These are phyloP conservation scores for Cladophialophora chaetospira DNA, from an alignment of 2,329 filamentous ascomycete species.

Conservation along the genomic window DNA sequence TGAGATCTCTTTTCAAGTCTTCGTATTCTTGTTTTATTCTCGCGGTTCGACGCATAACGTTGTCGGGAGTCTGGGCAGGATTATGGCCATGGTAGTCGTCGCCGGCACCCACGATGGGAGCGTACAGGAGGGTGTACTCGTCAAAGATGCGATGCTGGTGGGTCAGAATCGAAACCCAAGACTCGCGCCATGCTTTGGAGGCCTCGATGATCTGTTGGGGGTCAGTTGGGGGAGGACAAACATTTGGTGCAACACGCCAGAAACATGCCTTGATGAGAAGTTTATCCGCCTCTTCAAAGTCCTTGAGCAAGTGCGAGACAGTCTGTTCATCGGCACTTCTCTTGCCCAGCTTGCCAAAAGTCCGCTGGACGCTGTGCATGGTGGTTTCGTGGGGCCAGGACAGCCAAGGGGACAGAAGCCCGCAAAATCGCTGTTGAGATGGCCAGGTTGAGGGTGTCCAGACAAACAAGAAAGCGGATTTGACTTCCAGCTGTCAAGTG, in stretches of 20 bases:
- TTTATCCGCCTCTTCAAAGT: slow-evolving; percentile 78
- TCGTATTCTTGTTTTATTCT: slow-evolving; percentile 67
- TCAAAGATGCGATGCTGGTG: slow-evolving; percentile 68
- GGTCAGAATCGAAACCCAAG: slow-evolving; percentile 72
- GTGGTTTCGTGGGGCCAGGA: slow-evolving; percentile 32
- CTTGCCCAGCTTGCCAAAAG: slow-evolving; percentile 71
- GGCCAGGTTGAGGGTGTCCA: slow-evolving; percentile 11
- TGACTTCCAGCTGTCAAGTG: slow-evolving; percentile 4
- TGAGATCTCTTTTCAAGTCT: slow-evolving; percentile 70
- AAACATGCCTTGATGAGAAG: slow-evolving; percentile 68
- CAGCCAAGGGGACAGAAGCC: slow-evolving; percentile 14
- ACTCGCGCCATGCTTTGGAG: slow-evolving; percentile 73
- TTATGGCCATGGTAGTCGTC: slow-evolving; percentile 59
- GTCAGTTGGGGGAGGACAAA: slow-evolving; percentile 20
- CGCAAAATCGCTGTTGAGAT: slow-evolving; percentile 1
- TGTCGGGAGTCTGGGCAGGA: slow-evolving; percentile 62
- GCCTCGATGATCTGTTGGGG: slow-evolving; percentile 68
- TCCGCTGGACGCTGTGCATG: slow-evolving; percentile 73
- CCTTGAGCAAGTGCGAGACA: slow-evolving; percentile 71
- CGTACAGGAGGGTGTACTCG: slow-evolving; percentile 73
- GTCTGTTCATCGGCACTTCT: slow-evolving; percentile 75
- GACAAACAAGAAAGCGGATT: slow-evolving; percentile 2
- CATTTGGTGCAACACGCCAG: slow-evolving; percentile 14
- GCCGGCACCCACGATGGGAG: slow-evolving; percentile 70
- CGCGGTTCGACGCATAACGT: slow-evolving; percentile 65